A percentile compares a stretch with the other conserved stretches of the same genome.
phyloP scores from a whole-genome alignment of 129 eudicot species.

The Lactuca sativa region DNA sequence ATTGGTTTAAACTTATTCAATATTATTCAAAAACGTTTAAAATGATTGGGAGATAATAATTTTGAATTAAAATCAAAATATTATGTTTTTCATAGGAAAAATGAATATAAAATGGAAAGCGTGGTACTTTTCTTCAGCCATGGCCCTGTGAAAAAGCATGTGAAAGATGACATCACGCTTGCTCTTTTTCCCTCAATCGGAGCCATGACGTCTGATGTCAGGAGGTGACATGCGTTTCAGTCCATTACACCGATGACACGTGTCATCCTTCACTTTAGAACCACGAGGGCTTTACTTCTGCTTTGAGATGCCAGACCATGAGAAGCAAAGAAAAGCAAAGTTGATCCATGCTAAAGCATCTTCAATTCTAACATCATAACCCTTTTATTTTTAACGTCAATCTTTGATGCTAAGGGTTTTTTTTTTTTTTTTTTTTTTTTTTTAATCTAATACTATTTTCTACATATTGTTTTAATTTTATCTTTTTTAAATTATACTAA shows the following conservation, averaged over 20 bases:
- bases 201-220: conserved; percentile 22
- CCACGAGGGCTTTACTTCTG: conserved; percentile 8
- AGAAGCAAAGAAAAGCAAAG: conserved; percentile 15
- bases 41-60: not conserved
- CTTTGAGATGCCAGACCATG: conserved; percentile 21
- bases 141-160: conserved; percentile 13
- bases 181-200: not conserved
- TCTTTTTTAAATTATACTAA: too few species aligned
- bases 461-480: too few species aligned
- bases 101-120: not conserved
- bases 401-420: too few species aligned
- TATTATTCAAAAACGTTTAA: not conserved
- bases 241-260: conserved; percentile 2
- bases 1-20: too few species aligned
- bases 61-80: too few species aligned
- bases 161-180: conserved; percentile 15
- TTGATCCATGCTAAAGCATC: not conserved
- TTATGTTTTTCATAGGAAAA: not conserved
- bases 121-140: conserved; percentile 2
- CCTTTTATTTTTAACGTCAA: too few species aligned
- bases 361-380: not conserved
- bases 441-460: too few species aligned
- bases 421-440: too few species aligned
- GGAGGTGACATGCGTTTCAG: not conserved
- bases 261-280: conserved; percentile 14